phyloP scores from a whole-genome alignment of 2,329 filamentous ascomycete genomes.

The Lachnellula willkommii region DNA sequence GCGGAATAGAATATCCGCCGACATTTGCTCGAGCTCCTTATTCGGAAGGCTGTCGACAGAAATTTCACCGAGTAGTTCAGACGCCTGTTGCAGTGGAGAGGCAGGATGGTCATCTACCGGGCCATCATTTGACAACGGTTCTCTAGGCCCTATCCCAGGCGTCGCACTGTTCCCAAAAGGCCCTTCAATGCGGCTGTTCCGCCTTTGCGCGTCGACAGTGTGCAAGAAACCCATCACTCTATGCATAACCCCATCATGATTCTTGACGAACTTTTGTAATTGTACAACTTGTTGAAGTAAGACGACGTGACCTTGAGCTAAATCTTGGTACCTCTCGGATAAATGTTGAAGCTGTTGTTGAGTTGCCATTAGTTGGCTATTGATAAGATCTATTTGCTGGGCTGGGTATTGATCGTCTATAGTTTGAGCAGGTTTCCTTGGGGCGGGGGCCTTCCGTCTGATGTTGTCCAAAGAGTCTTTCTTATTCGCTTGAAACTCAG shows the following conservation, averaged over 20 bases:
- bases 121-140: conserved; percentile 14
- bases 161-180: conserved; percentile 38
- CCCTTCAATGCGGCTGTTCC: conserved; percentile 49
- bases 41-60: conserved; percentile 61
- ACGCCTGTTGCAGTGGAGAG: conserved; percentile 62
- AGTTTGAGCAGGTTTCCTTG: conserved; percentile 63
- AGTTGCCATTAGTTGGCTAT: conserved; percentile 80
- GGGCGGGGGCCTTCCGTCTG: conserved; percentile 86
- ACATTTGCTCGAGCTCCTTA: conserved; percentile 60
- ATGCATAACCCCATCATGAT: conserved; percentile 66
- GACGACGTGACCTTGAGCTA: conserved; percentile 58
- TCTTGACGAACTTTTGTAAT: conserved; percentile 58
- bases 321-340: conserved; percentile 77
- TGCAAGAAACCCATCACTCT: conserved; percentile 65
- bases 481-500: conserved; percentile 90
- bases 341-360: conserved; percentile 88
- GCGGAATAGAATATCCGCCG: conserved; percentile 32
- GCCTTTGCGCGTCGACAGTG: conserved; percentile 57
- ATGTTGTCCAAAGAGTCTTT: conserved; percentile 97
- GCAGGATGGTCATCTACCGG: conserved; percentile 54
- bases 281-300: conserved; percentile 57
- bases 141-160: conserved; percentile 31
- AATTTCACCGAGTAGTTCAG: conserved; percentile 60
- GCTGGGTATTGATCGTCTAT: conserved; percentile 69
- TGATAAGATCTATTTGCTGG: conserved; percentile 84